These are phyloP conservation scores for Pythium diclinum DNA, from an alignment of 352 stramenopile species.

Conservation along the genomic window DNA sequence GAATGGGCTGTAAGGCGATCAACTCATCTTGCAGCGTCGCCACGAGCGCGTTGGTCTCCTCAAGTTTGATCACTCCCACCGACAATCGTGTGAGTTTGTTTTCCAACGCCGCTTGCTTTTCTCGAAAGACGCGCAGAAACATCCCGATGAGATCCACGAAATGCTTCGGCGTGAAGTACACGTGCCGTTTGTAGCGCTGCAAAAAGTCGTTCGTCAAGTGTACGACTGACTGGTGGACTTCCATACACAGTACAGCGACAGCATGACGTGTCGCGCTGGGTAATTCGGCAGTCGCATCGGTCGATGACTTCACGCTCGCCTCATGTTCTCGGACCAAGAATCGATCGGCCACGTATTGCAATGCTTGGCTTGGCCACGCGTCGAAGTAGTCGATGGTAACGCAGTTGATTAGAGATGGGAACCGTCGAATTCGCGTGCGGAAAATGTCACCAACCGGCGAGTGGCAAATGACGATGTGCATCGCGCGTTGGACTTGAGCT, in stretches of 20 bases:
- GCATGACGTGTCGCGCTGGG: constrained; percentile 27
- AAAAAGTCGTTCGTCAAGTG: constrained; percentile 34
- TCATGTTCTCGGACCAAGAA: constrained; percentile 25
- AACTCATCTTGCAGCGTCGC: constrained; percentile 71
- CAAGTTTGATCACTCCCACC: constrained; percentile 63
- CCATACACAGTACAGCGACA: constrained; percentile 45
- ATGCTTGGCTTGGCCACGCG: constrained; percentile 86
- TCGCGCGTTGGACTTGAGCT: constrained; percentile 64
- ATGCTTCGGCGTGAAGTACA: constrained; percentile 78
- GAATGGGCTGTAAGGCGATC: constrained; percentile 75
- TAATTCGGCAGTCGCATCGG: background rate
- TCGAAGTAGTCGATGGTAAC: constrained; percentile 93
- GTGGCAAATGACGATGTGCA: constrained; percentile 93
- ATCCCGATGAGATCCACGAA: constrained; percentile 90
- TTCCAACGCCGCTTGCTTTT: constrained; percentile 42
- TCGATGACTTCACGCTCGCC: background rate
- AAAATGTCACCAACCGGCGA: constrained; percentile 81
- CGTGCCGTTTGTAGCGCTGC: constrained; percentile 31
- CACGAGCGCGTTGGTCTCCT: constrained; percentile 70
- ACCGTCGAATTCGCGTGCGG: constrained; percentile 83
- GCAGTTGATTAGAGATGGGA: constrained; percentile 92
- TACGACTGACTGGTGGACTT: constrained; percentile 45
- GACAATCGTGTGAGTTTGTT: constrained; percentile 55
- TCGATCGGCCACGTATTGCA: constrained; percentile 80
- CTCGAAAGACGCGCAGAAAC: constrained; percentile 72